Percentiles rank a stretch among this genome's conserved stretches.
phyloP scores from a whole-genome alignment of 805 yeast species.

The Sporopachydermia quercuum region DNA sequence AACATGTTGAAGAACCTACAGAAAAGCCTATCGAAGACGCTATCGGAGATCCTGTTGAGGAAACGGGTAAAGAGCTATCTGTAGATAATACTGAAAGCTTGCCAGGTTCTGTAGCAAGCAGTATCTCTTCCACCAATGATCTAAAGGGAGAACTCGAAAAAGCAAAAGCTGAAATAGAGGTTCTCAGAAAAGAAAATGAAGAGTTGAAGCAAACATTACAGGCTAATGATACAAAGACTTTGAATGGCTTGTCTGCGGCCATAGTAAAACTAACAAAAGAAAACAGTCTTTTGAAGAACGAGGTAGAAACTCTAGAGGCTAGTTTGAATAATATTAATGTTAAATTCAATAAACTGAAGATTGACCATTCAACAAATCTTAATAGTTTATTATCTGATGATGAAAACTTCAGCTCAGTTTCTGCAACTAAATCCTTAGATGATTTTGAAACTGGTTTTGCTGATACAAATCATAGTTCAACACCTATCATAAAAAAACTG shows the following conservation, averaged over 20 bases:
- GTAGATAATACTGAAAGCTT: not conserved
- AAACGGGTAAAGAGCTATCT: no score
- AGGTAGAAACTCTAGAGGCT: constrained; percentile 18
- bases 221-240: no score
- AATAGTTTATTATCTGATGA: constrained; percentile 8
- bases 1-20: constrained; percentile 7
- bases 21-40: constrained; percentile 5
- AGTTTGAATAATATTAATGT: constrained; percentile 15
- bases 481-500: constrained; percentile 5
- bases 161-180: constrained; percentile 18
- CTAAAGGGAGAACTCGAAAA: constrained; percentile 20
- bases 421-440: constrained; percentile 11
- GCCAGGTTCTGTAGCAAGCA: no score
- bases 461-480: not conserved
- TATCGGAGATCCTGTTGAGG: no score
- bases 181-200: constrained; percentile 25
- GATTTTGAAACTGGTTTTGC: constrained; percentile 3
- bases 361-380: constrained; percentile 16
- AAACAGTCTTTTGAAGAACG: constrained; percentile 22
- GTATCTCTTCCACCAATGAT: no score
- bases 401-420: constrained; percentile 10
- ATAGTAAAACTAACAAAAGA: constrained; percentile 21
- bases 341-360: constrained; percentile 11
- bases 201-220: constrained; percentile 20
- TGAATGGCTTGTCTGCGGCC: no score